Percentiles rank a stretch among this genome's conserved stretches.
These are phyloP conservation scores for Starmerella asiatica DNA, from an alignment of 805 yeast species.

Conservation along the genomic window DNA sequence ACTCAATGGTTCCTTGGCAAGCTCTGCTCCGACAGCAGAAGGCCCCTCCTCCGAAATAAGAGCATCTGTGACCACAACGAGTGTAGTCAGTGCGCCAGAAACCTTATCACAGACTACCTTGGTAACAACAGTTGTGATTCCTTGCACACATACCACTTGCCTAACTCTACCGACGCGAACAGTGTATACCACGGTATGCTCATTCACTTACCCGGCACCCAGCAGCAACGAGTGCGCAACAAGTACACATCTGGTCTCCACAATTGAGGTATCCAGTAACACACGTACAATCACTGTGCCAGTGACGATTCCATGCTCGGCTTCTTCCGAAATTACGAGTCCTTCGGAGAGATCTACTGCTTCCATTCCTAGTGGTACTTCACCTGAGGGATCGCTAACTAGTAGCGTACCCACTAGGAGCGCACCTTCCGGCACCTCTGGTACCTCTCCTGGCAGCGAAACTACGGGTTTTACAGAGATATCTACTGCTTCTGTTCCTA, in stretches of 20 bases:
- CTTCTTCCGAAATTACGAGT: background rate
- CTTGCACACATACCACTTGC: slow-evolving; percentile 12
- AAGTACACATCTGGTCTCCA: background rate
- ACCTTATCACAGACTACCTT: background rate
- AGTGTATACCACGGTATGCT: slow-evolving; percentile 8
- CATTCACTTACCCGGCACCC: slow-evolving; percentile 2
- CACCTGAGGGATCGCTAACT: background rate
- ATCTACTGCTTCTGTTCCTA: background rate
- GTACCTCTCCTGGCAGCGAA: background rate
- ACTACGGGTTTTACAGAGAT: background rate
- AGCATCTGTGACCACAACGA: background rate
- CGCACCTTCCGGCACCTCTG: background rate
- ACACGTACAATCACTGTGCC: background rate
- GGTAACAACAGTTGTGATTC: background rate
- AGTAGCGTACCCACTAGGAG: background rate
- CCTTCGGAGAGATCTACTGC: background rate
- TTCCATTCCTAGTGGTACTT: background rate
- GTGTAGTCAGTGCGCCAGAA: background rate
- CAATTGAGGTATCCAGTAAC: background rate
- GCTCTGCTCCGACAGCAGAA: background rate
- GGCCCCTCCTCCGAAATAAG: background rate
- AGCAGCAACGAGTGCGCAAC: slow-evolving; percentile 1
- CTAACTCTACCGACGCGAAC: background rate
- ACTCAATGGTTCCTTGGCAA: too few species aligned
- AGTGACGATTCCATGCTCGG: background rate